Base-by-base conservation (phyloP, 2,329 filamentous ascomycete genomes). In the Lomentospora prolificans region DNA sequence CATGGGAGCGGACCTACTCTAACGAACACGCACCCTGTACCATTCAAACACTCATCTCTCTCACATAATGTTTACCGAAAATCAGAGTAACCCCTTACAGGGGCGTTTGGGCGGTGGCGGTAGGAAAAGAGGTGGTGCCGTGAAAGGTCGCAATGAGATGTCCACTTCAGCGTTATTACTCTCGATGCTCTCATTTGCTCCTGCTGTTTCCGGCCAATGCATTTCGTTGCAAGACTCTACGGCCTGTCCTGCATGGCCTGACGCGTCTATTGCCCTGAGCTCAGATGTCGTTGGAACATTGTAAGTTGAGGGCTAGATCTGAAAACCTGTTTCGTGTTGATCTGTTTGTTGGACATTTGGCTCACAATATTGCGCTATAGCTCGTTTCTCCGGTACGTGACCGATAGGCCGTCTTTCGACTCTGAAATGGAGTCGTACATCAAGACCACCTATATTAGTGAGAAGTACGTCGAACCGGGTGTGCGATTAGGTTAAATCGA, bases 301-400 rank as follows among this genome's bases (percentile, higher is more conserved):
- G 86, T 89, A 77, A 65, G 82, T 77, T 19, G 19, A 9, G 25
- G 50, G 4, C 24, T 25, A 48, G 27, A 17, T 22, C 3, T 19
- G n/a, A 25, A 12, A 14, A 9, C 10, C n/a, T 24, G 41, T 48
- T 3, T 50, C 25, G 2, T n/a, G 30, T 39, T 41, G 28, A n/a
- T n/a, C n/a, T n/a, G n/a, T 17, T 28, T 25, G 19, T n/a, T 36
- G 24, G 10, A 28, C 17, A 30, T 31, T 27, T 41, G 14, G 31
- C 33, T 58, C 31, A 56, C 54, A 52, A 58, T 65, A 55, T 67
- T 57, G 50, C 53, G 27, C 36, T 31, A 50, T 65, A 95, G 91
- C 72, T 85, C 90, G 50, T 99, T 97, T 69, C 80, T 99, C 61
- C 76, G 83, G 61, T 89, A 80, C 68, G 94, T 97, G 63, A 87